phyloP scores from a whole-genome alignment of 306 rosid genomes.

The Begonia loranthoides region DNA sequence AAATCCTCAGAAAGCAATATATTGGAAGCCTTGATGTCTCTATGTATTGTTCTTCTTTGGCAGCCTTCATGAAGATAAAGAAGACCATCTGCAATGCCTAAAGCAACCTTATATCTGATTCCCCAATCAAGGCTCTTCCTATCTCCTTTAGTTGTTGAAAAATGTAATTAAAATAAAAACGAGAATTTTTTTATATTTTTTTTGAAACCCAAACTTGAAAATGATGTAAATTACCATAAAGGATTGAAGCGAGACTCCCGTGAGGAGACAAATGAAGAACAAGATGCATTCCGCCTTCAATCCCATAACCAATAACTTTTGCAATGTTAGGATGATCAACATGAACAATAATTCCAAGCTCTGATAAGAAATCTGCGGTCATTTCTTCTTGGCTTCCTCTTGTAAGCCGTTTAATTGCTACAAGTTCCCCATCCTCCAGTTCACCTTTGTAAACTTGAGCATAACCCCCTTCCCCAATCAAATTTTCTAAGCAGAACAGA shows the following conservation, averaged over 20 bases:
- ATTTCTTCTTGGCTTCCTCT: conserved; percentile 85
- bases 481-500: conserved; percentile 31
- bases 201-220: conserved; percentile 3
- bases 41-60: conserved; percentile 94
- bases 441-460: conserved; percentile 84
- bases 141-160: conserved; percentile 34
- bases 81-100: conserved; percentile 89
- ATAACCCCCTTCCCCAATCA: conserved; percentile 99
- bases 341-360: conserved; percentile 92
- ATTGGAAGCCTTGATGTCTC: conserved; percentile 93
- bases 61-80: conserved; percentile 83
- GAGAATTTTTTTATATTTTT: too few relatives aligned
- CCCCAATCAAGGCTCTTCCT: conserved; percentile 74
- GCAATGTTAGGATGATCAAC: conserved; percentile 94
- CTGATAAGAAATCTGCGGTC: conserved; percentile 93
- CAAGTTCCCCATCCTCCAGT: conserved; percentile 60
- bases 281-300: conserved; percentile 98
- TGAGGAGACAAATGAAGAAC: conserved; percentile 91
- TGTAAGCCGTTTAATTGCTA: conserved; percentile 65
- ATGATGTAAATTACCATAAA: conserved; percentile 48
- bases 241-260: conserved; percentile 79
- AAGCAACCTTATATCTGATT: conserved; percentile 50
- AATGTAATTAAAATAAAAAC: conserved; percentile 8
- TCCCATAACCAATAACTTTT: conserved; percentile 84
- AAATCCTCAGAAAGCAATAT: conserved; percentile 78